Evolutionary conservation across 2,329 filamentous ascomycete genomes (phyloP).

Genomic region (Hypocreales sp.): DNA sequence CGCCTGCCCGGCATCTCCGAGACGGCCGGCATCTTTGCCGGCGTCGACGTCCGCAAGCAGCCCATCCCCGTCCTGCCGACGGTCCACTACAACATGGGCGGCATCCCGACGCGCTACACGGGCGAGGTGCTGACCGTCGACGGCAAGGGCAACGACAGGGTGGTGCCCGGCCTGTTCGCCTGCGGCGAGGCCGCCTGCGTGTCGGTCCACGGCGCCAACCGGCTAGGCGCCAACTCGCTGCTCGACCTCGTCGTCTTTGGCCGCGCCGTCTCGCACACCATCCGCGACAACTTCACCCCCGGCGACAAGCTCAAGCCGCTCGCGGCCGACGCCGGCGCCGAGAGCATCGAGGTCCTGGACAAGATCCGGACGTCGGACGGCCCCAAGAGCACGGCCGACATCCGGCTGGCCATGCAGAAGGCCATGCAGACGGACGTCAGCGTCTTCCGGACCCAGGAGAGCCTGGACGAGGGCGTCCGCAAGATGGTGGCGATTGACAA

Average conservation of each 20-base stretch:
- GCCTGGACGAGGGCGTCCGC: slow-evolving; percentile 80
- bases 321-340: slow-evolving; percentile 71
- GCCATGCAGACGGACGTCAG: slow-evolving; percentile 95
- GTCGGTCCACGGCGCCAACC: slow-evolving; percentile 95
- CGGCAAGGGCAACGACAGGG: slow-evolving; percentile 72
- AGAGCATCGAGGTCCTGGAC: slow-evolving; percentile 77
- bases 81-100: slow-evolving; percentile 99
- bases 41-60: slow-evolving; percentile 93
- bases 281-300: slow-evolving; percentile 84
- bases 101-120: slow-evolving; percentile 94
- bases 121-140: slow-evolving; percentile 90
- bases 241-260: slow-evolving; percentile 96
- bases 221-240: slow-evolving; percentile 93
- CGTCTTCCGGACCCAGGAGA: slow-evolving; percentile 92
- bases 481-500: slow-evolving; percentile 77
- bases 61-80: slow-evolving; percentile 93
- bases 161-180: slow-evolving; percentile 88
- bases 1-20: slow-evolving; percentile 97
- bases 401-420: slow-evolving; percentile 91
- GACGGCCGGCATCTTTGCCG: slow-evolving; percentile 92
- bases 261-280: slow-evolving; percentile 91
- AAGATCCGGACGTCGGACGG: slow-evolving; percentile 71
- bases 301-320: slow-evolving; percentile 67
- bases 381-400: slow-evolving; percentile 73
- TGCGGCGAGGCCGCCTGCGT: slow-evolving; percentile 96